Conservation (phyloP, 2,329 filamentous ascomycete species). For the Aureobasidium vineae region DNA sequence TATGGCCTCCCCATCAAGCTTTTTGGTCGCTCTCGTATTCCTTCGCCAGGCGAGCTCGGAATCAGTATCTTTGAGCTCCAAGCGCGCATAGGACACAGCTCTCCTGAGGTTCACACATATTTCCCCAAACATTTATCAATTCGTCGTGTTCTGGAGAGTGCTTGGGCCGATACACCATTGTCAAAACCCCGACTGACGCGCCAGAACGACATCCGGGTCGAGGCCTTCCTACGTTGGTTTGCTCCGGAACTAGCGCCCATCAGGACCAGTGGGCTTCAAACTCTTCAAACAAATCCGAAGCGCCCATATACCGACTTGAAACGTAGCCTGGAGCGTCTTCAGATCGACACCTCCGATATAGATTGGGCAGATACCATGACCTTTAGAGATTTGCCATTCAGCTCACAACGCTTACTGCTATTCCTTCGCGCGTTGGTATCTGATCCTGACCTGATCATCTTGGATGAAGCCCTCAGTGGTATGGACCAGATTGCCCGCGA, state of each 20-base stretch:
- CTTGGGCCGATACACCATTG: slow-evolving; percentile 86
- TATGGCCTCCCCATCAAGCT: slow-evolving; percentile 85
- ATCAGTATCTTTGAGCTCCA: slow-evolving; percentile 94
- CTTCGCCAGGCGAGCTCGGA: slow-evolving; percentile 66
- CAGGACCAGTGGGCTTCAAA: not conserved
- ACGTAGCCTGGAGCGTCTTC: not conserved
- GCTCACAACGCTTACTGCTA: slow-evolving; percentile 77
- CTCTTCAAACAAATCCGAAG: not conserved
- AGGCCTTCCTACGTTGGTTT: slow-evolving; percentile 73
- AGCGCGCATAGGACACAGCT: slow-evolving; percentile 83
- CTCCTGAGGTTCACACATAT: slow-evolving; percentile 89
- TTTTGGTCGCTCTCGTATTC: slow-evolving; percentile 78
- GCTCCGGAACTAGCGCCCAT: slow-evolving; percentile 68
- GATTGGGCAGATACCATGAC: slow-evolving; percentile 66
- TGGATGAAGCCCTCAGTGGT: slow-evolving; percentile 54
- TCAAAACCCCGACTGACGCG: slow-evolving; percentile 64
- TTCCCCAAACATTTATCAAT: slow-evolving; percentile 78
- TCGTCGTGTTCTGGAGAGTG: slow-evolving; percentile 73
- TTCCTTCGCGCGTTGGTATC: slow-evolving; percentile 61
- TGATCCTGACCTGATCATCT: slow-evolving; percentile 49
- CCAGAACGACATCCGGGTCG: slow-evolving; percentile 59
- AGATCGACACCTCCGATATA: slow-evolving; percentile 34
- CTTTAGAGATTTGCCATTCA: slow-evolving; percentile 76
- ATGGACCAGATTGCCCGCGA: slow-evolving; percentile 65
- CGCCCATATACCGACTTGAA: not conserved